Base-by-base conservation (phyloP, 2,329 filamentous ascomycete species). In the Aspergillus versicolor region DNA sequence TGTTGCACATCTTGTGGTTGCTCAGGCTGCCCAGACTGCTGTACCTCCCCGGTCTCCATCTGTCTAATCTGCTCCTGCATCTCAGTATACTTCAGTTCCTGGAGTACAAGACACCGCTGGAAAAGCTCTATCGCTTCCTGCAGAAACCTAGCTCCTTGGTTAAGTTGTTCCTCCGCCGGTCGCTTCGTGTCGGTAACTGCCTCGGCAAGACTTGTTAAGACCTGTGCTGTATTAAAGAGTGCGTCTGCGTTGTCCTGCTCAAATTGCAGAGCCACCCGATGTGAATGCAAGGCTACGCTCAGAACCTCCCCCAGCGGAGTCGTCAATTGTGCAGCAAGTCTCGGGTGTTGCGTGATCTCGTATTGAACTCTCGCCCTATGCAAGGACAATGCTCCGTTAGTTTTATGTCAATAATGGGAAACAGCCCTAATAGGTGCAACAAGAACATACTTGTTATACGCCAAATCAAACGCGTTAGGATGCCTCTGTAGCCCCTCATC, bases 181-280 rank as follows among this genome's bases (percentile, higher is more conserved):
- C 80, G 78, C 42, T 79, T 79, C n/a, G 79, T 77, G 49, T 85
- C 82, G 1, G 81, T 76, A 7, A 84, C 69, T 2, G 76, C 76
- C 73, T 91, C 88, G 1, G 85, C 86, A 38, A 90, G 76, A 60
- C 82, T 85, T 0, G 84, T 87, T 38, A 90, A 76, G 3, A 89
- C 84, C 70, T 90, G 88, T 1, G 84, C 86, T 5, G 85, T 87
- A 67, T 91, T 91, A 77, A 90, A 91, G 8, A 89, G 75, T 5
- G 84, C 80, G 71, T 91, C 87, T 1, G 86, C 77, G 67, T 89
- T 89, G 41, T 85, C 80, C 48, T 82, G 79, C 21, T 86, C 81
- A 30, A 90, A 70, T 1, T 70, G 72, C 27, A 88, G 73, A 4
- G 88, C 87, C 67, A 82, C 80, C 54, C 81, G 81, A 70, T 90